Base-by-base conservation (phyloP, 2,329 filamentous ascomycete genomes). In the Ceratocystis diversiconidia region DNA sequence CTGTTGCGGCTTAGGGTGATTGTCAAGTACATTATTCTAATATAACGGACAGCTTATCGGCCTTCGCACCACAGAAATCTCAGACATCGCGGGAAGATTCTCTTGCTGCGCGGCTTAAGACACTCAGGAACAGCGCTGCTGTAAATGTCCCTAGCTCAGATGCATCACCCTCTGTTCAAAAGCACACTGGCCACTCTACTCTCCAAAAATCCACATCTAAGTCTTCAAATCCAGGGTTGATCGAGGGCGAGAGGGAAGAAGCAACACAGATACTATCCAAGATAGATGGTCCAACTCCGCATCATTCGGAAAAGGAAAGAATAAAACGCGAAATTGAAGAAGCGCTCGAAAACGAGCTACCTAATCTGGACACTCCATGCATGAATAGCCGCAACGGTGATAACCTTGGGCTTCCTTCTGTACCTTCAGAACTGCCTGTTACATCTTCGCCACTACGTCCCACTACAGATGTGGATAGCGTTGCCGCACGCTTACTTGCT, bases 401-500 rank as follows among this genome's bases (percentile, higher is more conserved):
- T 22, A 68, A 68, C 19, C 65, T 72, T 57, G 66, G 71, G 19
- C 74, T 80, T 12, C 78, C 78, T 1, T 68, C 73, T 7, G 78
- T 78, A 0, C 78, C 78, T 3, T 74, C 73, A 0, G 69, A 71
- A 19, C 72, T 76, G 5, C 71, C 73, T 46, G 73, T 73, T 63
- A 52, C 73, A 64, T 61, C 70, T 72, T 57, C 74, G 76, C 66
- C 69, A 72, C 30, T 15, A 5, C 15, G n/a, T 22, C 19, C 12
- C 4, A 30, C 32, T 15, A 7, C 76, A 77, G 30, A 52, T 64
- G 76, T 76, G 36, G 75, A 78, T 62, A 77, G 78, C 67, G 79
- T 85, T 61, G 75, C 78, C 1, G 75, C 77, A 6, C 81, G 81
- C 62, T 77, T 84, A 70, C 80, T 80, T 1, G 79, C 79, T 4